Evolutionary conservation across 2,329 filamentous ascomycete genomes (phyloP).

Genomic region (Cadophora sp.): DNA sequence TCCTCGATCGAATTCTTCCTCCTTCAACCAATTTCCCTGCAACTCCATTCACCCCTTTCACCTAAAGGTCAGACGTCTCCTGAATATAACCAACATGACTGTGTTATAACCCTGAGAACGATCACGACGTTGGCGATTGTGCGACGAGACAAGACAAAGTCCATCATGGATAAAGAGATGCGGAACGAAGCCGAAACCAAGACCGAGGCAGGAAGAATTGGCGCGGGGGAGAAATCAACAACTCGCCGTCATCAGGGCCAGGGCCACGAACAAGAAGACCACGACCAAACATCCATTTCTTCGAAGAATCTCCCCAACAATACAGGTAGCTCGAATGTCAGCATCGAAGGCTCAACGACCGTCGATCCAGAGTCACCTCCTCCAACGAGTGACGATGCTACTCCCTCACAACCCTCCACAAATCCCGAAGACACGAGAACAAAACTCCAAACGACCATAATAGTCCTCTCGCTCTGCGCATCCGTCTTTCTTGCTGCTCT

Average conservation of each 20-base stretch:
- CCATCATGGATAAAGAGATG: constrained; percentile 14
- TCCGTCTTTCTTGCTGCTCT: constrained; percentile 46
- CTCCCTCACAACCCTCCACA: neutral
- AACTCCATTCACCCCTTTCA: constrained; percentile 1
- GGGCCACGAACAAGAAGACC: constrained; percentile 1
- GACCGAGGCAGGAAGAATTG: constrained; percentile 20
- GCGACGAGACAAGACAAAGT: neutral
- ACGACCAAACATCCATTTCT: constrained; percentile 17
- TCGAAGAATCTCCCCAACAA: constrained; percentile 18
- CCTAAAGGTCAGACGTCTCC: neutral
- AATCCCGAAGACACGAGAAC: constrained; percentile 43
- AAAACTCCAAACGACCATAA: constrained; percentile 42
- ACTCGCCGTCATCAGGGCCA: constrained; percentile 13
- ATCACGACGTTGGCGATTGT: neutral
- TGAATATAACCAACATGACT: neutral
- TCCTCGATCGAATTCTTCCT: neutral
- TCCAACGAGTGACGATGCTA: constrained; percentile 9
- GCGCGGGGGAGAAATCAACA: constrained; percentile 22
- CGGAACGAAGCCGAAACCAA: constrained; percentile 24
- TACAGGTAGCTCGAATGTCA: neutral
- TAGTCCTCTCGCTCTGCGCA: constrained; percentile 44
- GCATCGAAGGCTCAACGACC: neutral
- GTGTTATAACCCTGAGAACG: neutral
- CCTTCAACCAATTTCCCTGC: neutral
- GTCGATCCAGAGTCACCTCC: neutral